Base-by-base conservation (phyloP, 2,329 filamentous ascomycete species). In the Alternaria arbusti region DNA sequence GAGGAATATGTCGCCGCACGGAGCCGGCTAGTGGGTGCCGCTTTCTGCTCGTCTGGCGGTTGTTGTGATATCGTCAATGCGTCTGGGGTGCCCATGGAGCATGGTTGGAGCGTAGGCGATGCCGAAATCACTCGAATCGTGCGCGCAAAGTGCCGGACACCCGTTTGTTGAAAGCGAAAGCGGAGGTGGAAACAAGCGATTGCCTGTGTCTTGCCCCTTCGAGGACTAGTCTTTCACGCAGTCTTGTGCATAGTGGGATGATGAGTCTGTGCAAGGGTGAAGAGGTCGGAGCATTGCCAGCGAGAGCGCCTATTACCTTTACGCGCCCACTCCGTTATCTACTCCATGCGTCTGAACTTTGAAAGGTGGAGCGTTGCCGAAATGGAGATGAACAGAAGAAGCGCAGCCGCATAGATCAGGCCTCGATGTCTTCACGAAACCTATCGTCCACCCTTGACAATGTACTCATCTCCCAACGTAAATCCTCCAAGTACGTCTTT, bases 401-500 rank as follows among this genome's bases (percentile, higher is more conserved):
- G 36, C n/a, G 36, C 36, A 40, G 36, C n/a, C 2, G 36, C 4
- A 40, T 40, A 6, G 8, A 40, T 40, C 36, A 40, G 36, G n/a
- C 36, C 36, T 40, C 36, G 36, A 46, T 20, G 26, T 7, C 2
- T 20, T 30, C 28, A 23, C 20, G 15, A 20, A 51, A n/a, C 30
- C 6, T 11, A n/a, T 28, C 32, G 13, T 13, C 59, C 43, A 17
- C 70, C 70, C n/a, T 64, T 68, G 3, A 76, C 72, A 36, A 74
- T 52, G 64, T 73, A 73, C 8, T 64, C 67, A 5, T 77, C 74
- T 28, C 73, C 69, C 50, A 76, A 40, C 44, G 46, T 74, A 49
- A 68, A 70, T 5, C 81, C 80, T 2, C 80, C 82, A 47, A 83
- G 58, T 49, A 74, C 72, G 43, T 80, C 65, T 50, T 81, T 71